Conservation (phyloP, 1,139 yeast species). For the Candida frijolesensis region DNA sequence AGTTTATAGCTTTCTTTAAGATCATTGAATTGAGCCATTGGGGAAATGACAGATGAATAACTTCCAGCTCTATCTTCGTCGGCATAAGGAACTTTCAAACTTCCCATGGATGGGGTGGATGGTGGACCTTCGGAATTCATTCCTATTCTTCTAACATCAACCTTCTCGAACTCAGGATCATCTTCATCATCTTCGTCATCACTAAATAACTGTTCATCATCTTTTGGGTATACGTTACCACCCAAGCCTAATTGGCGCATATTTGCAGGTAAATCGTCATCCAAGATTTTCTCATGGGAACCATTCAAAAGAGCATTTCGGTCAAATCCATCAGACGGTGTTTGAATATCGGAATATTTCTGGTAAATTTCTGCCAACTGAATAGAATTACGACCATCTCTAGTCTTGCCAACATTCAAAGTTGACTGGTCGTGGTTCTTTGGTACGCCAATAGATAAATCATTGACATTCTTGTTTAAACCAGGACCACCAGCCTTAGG, state of each 20-base stretch:
- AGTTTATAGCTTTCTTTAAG: constrained; percentile 48
- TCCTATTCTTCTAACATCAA: constrained; percentile 33
- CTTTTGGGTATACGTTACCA: constrained; percentile 39
- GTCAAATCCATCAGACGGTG: constrained; percentile 45
- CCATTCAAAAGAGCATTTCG: constrained; percentile 41
- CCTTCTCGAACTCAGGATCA: constrained; percentile 24
- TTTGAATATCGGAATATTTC: constrained; percentile 42
- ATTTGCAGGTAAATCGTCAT: constrained; percentile 36
- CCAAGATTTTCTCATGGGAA: constrained; percentile 36
- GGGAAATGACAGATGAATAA: constrained; percentile 46
- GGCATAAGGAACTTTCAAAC: constrained; percentile 29
- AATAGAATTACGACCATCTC: constrained; percentile 33
- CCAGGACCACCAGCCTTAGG: constrained; percentile 12
- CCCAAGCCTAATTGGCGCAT: constrained; percentile 31
- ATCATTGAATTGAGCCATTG: constrained; percentile 57
- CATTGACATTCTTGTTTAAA: constrained; percentile 12
- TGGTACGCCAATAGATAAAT: constrained; percentile 14
- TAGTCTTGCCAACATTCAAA: background rate
- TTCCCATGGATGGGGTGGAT: constrained; percentile 10
- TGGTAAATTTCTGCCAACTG: constrained; percentile 50
- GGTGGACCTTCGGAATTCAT: constrained; percentile 12
- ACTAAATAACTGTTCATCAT: constrained; percentile 42
- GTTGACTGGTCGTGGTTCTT: background rate
- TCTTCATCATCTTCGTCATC: constrained; percentile 32
- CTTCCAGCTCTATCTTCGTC: constrained; percentile 36